Conservation (phyloP, 1,284 basidiomycete species). For the Gymnopus androsaceus region DNA sequence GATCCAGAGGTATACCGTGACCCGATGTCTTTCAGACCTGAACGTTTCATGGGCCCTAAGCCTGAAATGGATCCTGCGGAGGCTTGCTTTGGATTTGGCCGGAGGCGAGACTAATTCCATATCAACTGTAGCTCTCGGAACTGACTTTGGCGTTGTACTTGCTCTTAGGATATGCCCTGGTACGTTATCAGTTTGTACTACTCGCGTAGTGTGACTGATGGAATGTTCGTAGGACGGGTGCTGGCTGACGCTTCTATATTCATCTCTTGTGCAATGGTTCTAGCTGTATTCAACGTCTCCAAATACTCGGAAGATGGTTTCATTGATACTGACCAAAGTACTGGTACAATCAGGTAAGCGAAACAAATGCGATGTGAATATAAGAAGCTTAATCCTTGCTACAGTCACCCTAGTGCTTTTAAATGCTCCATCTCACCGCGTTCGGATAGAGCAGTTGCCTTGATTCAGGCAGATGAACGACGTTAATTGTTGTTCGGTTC, state of each 20-base stretch:
- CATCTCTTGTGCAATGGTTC: constrained; percentile 30
- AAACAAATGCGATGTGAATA: background rate
- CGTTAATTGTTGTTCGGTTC: too few relatives aligned
- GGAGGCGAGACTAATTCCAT: constrained; percentile 20
- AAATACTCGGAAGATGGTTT: constrained; percentile 28
- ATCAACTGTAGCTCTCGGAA: too few relatives aligned
- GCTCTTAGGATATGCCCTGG: constrained; percentile 27
- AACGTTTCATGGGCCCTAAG: constrained; percentile 27
- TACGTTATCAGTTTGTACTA: background rate
- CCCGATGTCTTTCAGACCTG: constrained; percentile 32
- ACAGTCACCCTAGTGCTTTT: constrained; percentile 21
- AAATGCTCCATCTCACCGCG: constrained; percentile 20
- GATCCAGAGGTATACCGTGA: constrained; percentile 30
- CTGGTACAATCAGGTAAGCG: constrained; percentile 22
- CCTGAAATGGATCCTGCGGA: constrained; percentile 25
- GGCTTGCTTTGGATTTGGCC: constrained; percentile 33
- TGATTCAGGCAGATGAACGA: constrained; percentile 16
- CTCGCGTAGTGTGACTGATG: background rate
- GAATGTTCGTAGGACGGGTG: constrained; percentile 15
- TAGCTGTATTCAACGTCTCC: constrained; percentile 33
- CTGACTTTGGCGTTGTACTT: background rate
- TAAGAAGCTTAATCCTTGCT: background rate
- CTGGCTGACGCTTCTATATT: constrained; percentile 36
- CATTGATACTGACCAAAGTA: constrained; percentile 14
- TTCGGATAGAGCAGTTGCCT: constrained; percentile 14